These are phyloP conservation scores for Rhodotorula sp. DNA, from an alignment of 1,284 basidiomycete species.

Conservation along the genomic window DNA sequence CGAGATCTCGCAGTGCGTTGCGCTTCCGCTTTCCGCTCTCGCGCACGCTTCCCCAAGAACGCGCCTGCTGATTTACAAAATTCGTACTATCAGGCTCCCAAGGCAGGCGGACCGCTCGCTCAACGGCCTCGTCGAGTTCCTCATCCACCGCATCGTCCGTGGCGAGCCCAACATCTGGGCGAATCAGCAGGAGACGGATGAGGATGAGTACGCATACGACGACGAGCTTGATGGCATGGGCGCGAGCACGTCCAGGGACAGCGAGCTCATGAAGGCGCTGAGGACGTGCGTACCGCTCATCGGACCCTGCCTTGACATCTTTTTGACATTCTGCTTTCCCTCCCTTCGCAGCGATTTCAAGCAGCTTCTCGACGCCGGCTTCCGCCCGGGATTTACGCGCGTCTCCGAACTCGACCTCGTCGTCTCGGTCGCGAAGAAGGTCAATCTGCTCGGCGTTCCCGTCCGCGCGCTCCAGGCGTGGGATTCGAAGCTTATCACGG, in stretches of 20 bases:
- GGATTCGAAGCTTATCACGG: conserved; percentile 41
- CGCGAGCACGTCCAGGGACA: not conserved
- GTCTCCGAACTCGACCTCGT: conserved; percentile 42
- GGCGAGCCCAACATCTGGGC: conserved; percentile 19
- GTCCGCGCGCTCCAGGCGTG: conserved; percentile 41
- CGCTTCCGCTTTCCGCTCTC: not conserved
- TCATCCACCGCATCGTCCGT: conserved; percentile 31
- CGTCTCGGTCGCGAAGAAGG: conserved; percentile 41
- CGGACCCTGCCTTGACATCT: not conserved
- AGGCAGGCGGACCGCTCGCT: conserved; percentile 32
- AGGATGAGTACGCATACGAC: conserved; percentile 26
- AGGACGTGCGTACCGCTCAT: conserved; percentile 11
- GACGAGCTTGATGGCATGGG: conserved; percentile 29
- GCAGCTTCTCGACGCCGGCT: conserved; percentile 35
- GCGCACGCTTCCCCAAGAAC: rapidly evolving
- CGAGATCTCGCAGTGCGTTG: conserved; percentile 33
- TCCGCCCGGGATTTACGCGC: conserved; percentile 38
- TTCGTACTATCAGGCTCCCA: conserved; percentile 14
- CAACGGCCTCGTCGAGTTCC: conserved; percentile 31
- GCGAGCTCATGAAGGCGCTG: conserved; percentile 18
- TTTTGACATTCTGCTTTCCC: not conserved
- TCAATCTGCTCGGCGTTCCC: conserved; percentile 37
- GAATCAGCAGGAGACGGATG: conserved; percentile 29
- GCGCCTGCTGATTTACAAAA: no score
- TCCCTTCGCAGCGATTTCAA: conserved; percentile 35